Evolutionary conservation across 768 basidiomycete genomes (phyloP).

Genomic region (Rhizopogon vulgaris): DNA sequence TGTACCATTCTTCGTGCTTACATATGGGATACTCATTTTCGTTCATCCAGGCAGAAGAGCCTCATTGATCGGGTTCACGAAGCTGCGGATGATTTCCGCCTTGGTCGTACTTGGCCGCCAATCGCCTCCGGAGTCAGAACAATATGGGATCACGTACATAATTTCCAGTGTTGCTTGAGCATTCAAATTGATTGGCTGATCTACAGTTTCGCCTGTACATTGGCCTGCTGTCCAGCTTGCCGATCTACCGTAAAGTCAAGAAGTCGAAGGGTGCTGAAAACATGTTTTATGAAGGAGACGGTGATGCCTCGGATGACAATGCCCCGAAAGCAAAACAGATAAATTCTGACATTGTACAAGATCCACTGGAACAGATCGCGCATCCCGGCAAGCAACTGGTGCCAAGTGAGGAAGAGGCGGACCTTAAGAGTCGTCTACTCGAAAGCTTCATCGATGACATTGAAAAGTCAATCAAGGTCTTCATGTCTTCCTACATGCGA

Average conservation of each 20-base stretch:
- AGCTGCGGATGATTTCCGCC: conserved; percentile 25
- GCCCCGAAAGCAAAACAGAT: conserved; percentile 15
- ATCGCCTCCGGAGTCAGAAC: conserved; percentile 20
- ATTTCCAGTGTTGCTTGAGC: not conserved
- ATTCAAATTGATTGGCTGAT: not conserved
- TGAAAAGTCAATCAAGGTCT: conserved; percentile 52
- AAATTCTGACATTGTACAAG: conserved; percentile 19
- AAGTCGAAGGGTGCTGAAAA: conserved; percentile 24
- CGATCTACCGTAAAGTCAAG: conserved; percentile 24
- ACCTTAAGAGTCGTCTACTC: conserved; percentile 22
- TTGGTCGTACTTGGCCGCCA: conserved; percentile 26
- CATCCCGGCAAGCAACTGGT: conserved; percentile 25
- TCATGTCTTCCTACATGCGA: conserved; percentile 63
- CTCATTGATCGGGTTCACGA: conserved; percentile 18
- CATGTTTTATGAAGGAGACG: conserved; percentile 15
- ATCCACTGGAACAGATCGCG: conserved; percentile 21
- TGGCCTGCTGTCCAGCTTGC: conserved; percentile 23
- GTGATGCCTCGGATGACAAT: conserved; percentile 23
- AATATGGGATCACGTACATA: conserved; percentile 25
- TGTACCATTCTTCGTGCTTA: conserved; percentile 1
- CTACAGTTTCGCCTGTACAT: conserved; percentile 26
- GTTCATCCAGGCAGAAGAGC: conserved; percentile 4
- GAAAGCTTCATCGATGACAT: conserved; percentile 56
- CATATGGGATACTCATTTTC: not conserved
- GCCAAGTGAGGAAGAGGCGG: conserved; percentile 10